Conservation (phyloP, 768 basidiomycete species). For the Suillus paluster region DNA sequence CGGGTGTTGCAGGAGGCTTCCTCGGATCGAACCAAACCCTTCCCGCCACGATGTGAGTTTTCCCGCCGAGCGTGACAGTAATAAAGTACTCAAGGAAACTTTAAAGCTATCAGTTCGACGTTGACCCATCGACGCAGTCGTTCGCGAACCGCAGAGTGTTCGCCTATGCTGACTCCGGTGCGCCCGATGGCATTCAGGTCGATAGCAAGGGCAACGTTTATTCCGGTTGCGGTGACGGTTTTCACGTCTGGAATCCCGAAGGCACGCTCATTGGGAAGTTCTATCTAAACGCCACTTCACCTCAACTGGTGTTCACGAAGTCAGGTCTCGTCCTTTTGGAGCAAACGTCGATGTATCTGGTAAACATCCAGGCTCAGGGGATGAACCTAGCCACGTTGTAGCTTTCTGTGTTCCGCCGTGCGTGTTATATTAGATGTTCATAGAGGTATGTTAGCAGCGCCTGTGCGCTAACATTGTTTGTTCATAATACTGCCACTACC, state of each 20-base stretch:
- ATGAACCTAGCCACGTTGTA: neutral
- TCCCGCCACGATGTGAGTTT: slow-evolving; percentile 68
- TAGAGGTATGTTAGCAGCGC: no score
- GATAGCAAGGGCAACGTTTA: slow-evolving; percentile 68
- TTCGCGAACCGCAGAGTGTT: slow-evolving; percentile 65
- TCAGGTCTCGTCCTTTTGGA: slow-evolving; percentile 6
- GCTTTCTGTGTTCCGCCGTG: neutral
- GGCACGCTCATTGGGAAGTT: slow-evolving; percentile 67
- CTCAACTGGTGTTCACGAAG: slow-evolving; percentile 8
- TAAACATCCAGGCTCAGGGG: slow-evolving; percentile 1
- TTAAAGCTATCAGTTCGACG: slow-evolving; percentile 64
- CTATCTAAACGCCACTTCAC: slow-evolving; percentile 40
- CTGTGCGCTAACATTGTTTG: no score
- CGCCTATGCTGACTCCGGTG: slow-evolving; percentile 63
- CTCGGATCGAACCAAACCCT: slow-evolving; percentile 56
- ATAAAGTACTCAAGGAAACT: neutral
- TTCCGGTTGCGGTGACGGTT: slow-evolving; percentile 62
- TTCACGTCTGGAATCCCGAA: slow-evolving; percentile 45
- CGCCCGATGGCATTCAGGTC: slow-evolving; percentile 67
- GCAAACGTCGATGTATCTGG: slow-evolving; percentile 2
- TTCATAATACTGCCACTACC: no score
- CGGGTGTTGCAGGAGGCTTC: slow-evolving; percentile 41
- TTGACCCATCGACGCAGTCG: slow-evolving; percentile 51
- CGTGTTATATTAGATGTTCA: no score
- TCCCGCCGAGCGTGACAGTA: neutral